phyloP scores from a whole-genome alignment of 2,329 filamentous ascomycete genomes.

The Lizonia empirigonia region DNA sequence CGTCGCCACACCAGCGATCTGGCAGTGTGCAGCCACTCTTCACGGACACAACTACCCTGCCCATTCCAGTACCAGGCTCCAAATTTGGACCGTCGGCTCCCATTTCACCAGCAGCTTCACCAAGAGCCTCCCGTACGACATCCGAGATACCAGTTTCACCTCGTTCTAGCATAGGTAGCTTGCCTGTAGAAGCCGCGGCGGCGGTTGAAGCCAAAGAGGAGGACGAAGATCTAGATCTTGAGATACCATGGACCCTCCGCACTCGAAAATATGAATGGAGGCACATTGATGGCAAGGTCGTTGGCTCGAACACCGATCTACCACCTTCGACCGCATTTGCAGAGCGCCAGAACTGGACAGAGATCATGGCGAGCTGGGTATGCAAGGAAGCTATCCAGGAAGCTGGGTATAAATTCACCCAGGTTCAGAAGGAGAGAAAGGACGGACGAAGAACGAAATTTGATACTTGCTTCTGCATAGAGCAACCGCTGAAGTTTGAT shows the following conservation, averaged over 20 bases:
- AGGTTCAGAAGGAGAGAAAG: conserved; percentile 41
- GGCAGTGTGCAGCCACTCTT: conserved; percentile 39
- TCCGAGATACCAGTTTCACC: conserved; percentile 30
- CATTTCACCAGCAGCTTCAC: conserved; percentile 33
- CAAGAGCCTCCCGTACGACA: conserved; percentile 26
- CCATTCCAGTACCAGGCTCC: conserved; percentile 28
- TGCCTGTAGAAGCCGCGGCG: conserved; percentile 39
- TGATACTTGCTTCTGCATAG: conserved; percentile 45
- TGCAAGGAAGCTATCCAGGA: conserved; percentile 47
- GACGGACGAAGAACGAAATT: conserved; percentile 41
- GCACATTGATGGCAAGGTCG: conserved; percentile 41
- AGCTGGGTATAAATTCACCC: conserved; percentile 36
- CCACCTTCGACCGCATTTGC: conserved; percentile 33
- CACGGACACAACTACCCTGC: conserved; percentile 28
- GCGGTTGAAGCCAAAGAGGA: conserved; percentile 41
- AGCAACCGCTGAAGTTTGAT: conserved; percentile 41
- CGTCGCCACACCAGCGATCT: conserved; percentile 24
- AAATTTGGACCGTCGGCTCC: conserved; percentile 30
- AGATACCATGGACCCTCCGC: conserved; percentile 47
- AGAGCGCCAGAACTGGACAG: conserved; percentile 43
- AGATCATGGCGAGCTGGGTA: conserved; percentile 47
- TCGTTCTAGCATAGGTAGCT: conserved; percentile 30
- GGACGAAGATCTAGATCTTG: conserved; percentile 38
- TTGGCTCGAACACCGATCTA: conserved; percentile 37
- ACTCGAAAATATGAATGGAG: conserved; percentile 43